Percentiles rank a stretch among this genome's conserved stretches.
phyloP scores from a whole-genome alignment of 108 stramenopile species.

The Cylindrotheca fusiformis region DNA sequence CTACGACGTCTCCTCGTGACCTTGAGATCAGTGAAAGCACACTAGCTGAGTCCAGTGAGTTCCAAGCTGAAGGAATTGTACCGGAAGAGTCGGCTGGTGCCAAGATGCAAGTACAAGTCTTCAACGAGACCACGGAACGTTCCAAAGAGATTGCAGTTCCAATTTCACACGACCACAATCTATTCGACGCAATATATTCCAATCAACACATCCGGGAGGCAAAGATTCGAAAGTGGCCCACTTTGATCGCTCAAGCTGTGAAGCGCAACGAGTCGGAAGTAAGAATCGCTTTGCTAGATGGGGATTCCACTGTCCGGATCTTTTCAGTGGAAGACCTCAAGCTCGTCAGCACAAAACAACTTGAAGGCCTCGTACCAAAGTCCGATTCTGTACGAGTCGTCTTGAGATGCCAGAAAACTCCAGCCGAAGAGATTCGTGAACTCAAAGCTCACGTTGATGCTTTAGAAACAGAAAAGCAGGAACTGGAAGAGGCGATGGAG shows the following conservation, averaged over 20 bases:
- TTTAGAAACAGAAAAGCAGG: not conserved
- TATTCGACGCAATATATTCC: not conserved
- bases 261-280: not conserved
- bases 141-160: not conserved
- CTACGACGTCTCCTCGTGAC: not conserved
- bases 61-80: too few species aligned
- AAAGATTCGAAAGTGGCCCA: not conserved
- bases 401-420: not conserved
- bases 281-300: not conserved
- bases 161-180: not conserved
- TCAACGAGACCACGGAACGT: not conserved
- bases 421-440: not conserved
- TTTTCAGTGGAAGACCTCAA: constrained; percentile 6
- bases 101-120: not conserved
- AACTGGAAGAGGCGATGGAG: not conserved
- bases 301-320: not conserved
- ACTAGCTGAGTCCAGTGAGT: not conserved
- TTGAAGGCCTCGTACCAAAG: not conserved
- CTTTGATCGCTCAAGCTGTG: not conserved
- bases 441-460: not conserved
- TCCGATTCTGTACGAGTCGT: not conserved
- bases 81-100: too few species aligned
- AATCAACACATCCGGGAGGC: not conserved
- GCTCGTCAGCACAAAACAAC: not conserved
- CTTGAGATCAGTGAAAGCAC: not conserved